Base-by-base conservation (phyloP, 306 rosid genomes). In the Carpinus viminea region DNA sequence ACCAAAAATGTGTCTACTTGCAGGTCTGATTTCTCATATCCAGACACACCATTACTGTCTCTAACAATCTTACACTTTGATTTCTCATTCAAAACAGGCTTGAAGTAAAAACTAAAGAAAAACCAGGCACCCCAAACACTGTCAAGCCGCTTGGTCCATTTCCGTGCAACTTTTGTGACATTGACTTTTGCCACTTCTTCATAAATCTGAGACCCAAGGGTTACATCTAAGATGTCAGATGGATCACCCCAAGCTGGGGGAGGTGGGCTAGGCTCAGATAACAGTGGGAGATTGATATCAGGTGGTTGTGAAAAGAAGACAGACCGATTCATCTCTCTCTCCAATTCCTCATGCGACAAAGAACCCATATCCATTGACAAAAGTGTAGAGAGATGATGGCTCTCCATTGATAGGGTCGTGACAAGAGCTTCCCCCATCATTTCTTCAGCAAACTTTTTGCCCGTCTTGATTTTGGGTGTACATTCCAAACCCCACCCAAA, bases 121-220 rank as follows among this genome's bases (percentile, higher is more conserved):
- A 94, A 89, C 98, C 98, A 94, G 65, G 98, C 98, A 21, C 97
- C 98, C 98, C 97, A 94, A 68, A 94, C 88, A 84, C 97, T 89
- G 81, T 92, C 98, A 17, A 88, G 20, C 15, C 98, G 89, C 83
- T 92, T 94, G 11, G 91, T 83, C 5, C 93, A 93, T 79, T 92
- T 94, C 79, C 96, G 81, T 41, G 88, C 96, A 78, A 76, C 88
- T 87, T 92, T 94, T n/a, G 97, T 89, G 78, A 85, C 75, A 16
- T 86, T 73, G 55, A 48, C 52, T 48, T 48, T 48, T 11, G 52
- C 11, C 52, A 48, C 52, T 48, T 87, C 70, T 80, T 89, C 98
- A 2, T 84, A 94, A 55, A 89, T 88, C 76, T 93, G 98, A 4
- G 98, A 81, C 52, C 87, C 90, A 82, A 93, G 97, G 70, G 91